Evolutionary conservation across 805 yeast genomes (phyloP), one percentile per base, ranked within the genome.

Genomic region (Peterozyma toletana): DNA sequence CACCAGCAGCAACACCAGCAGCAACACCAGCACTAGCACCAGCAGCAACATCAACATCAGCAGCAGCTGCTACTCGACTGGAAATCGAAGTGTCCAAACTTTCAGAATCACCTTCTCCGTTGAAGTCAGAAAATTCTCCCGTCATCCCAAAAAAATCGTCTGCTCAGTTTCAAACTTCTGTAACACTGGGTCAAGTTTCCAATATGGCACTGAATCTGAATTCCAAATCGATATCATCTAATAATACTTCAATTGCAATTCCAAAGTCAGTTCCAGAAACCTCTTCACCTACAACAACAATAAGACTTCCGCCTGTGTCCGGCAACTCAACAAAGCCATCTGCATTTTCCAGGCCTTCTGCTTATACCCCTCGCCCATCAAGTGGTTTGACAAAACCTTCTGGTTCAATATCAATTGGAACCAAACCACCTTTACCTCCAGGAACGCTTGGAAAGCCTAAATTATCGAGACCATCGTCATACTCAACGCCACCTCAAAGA

Each of bases 1-100:
- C 57, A 52, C 42, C 55, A 52, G 46, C 61, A 15, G 36, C 50
- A 37, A n/a, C n/a, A n/a, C n/a, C n/a, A n/a, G n/a, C n/a, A n/a
- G n/a, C n/a, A n/a, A n/a, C n/a, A n/a, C n/a, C n/a, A n/a, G n/a
- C n/a, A n/a, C n/a, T n/a, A 53, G 44, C 57, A 52, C 42, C 55
- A 52, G 46, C 61, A 18, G 10, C 13, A 21, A 15, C 31, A 33
- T 29, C 10, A 38, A n/a, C 60, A 50, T 35, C 62, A 53, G 44
- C 57, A 52, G 42, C 55, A 51, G 46, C 61, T 14, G 37, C 51
- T 35, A 5, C 27, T 21, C 27, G 27, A 7, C 7, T 21, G 7
- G 27, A 21, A 21, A 21, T 21, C 7, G 27, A 21, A 21, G 7
- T 4, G 7, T 7, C 27, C 27, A 21, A 21, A 21, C 27, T 21